Evolutionary conservation across 2,329 filamentous ascomycete genomes (phyloP), one percentile per base, ranked within the genome.

Genomic region (Mycosphaerella arachidis): DNA sequence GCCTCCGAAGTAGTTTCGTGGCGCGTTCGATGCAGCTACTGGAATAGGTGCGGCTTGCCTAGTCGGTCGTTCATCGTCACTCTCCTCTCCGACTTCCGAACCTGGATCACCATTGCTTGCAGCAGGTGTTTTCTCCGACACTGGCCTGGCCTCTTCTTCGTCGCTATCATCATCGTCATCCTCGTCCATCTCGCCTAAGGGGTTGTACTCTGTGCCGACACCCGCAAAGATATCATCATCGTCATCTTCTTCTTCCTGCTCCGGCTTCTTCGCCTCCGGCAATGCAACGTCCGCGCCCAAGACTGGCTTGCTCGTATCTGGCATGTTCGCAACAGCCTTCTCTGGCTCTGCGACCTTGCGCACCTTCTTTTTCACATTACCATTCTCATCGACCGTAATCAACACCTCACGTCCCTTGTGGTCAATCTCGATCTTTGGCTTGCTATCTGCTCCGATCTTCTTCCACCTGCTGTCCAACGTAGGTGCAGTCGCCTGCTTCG

Each of bases 221-320:
- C 82, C 84, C 43, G 78, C 81, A 65, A 87, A 88, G 53, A 88
- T 87, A 68, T 87, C 84, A 30, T 82, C 82, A 45, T 85, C 82
- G 6, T 82, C 79, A 2, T 81, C 78, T 4, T 55, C 57, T 4
- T 50, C 58, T 6, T 76, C 56, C 18, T 27, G 46, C 3, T 56
- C 58, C 10, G 57, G 43, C 51, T 43, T 48, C 40, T 50, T 58
- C 45, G 27, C 55, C 52, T 55, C 54, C 10, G 71, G 71, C 9
- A 73, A 60, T 4, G 61, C 62, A 29, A 68, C 65, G 57, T 73
- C 72, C 18, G 71, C 69, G 27, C 73, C 73, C 16, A 73, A 67
- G 12, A 73, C 66, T 35, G 70, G 59, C 61, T 62, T 73, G 58
- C 65, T 70, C 10, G 57, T 56, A 57, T 71, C 67, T 27, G 64